These are phyloP conservation scores for Oleoguttula mirabilis DNA, from an alignment of 495 filamentous ascomycete species.

Conservation along the genomic window DNA sequence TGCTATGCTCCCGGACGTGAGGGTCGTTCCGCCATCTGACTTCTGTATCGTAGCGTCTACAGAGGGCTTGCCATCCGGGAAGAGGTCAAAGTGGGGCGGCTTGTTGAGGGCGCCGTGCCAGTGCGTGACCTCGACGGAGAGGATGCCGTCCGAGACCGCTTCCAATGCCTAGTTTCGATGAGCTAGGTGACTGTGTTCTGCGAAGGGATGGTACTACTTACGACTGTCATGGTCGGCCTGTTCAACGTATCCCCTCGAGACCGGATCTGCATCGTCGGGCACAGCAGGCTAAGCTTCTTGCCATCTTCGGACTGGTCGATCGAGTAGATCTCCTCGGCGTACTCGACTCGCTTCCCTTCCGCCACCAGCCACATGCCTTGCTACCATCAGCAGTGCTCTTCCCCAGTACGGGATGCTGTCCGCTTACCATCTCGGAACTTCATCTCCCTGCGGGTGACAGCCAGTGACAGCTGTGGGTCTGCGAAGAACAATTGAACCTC, in stretches of 20 bases:
- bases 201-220: no score
- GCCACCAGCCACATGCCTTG: conserved; percentile 40
- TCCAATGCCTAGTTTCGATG: conserved; percentile 7
- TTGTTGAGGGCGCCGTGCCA: conserved; percentile 47
- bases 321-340: conserved; percentile 42
- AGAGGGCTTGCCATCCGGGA: conserved; percentile 39
- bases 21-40: conserved; percentile 37
- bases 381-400: conserved; percentile 8
- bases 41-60: conserved; percentile 38
- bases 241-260: conserved; percentile 26
- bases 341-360: conserved; percentile 39
- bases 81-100: conserved; percentile 54
- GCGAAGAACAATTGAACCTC: background rate
- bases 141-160: conserved; percentile 13
- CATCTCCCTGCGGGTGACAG: no score
- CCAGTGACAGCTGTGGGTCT: background rate
- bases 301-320: conserved; percentile 30
- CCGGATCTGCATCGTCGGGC: conserved; percentile 30
- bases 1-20: conserved; percentile 42
- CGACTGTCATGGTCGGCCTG: conserved; percentile 18
- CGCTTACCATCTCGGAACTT: conserved; percentile 12
- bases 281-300: conserved; percentile 35
- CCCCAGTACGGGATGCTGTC: background rate
- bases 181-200: no score
- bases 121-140: conserved; percentile 37